Conservation (phyloP, 768 basidiomycete species). For the Lactarius hengduanensis region DNA sequence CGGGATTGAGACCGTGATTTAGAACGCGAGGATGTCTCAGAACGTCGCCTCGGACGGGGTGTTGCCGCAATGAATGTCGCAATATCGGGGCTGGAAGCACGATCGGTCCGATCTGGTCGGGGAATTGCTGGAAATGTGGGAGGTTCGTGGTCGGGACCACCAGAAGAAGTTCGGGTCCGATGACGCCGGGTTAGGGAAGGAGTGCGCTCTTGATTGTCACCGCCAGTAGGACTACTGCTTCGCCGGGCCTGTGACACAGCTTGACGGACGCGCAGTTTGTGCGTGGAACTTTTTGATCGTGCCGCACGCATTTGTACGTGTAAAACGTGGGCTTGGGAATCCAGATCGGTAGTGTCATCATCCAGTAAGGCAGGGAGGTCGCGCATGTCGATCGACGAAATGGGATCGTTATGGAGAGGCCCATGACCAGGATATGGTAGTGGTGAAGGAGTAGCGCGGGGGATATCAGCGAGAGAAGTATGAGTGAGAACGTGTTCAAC, state of each 20-base stretch:
- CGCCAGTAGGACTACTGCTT: constrained; percentile 2
- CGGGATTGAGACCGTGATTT: constrained; percentile 30
- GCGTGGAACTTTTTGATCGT: constrained; percentile 12
- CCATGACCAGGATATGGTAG: constrained; percentile 15
- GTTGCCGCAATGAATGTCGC: constrained; percentile 35
- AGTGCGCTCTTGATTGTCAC: constrained; percentile 1
- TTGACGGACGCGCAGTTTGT: constrained; percentile 13
- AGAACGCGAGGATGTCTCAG: constrained; percentile 30
- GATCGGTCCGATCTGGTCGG: constrained; percentile 9
- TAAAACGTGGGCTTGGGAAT: constrained; percentile 14
- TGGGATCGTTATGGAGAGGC: constrained; percentile 30
- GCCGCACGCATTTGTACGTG: constrained; percentile 20
- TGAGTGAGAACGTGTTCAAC: constrained; percentile 25
- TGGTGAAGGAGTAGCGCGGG: constrained; percentile 27
- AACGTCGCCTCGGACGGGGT: constrained; percentile 35
- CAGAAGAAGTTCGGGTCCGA: constrained; percentile 8
- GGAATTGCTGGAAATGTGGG: constrained; percentile 8
- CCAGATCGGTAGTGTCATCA: constrained; percentile 29
- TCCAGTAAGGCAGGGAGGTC: constrained; percentile 35
- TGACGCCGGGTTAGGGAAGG: constrained; percentile 5
- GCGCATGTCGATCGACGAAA: constrained; percentile 36
- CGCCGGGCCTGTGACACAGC: constrained; percentile 12
- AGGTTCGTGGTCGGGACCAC: not conserved
- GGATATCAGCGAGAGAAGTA: constrained; percentile 34
- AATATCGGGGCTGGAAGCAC: constrained; percentile 37